Evolutionary conservation across 2,329 filamentous ascomycete species (phyloP), one percentile per base, ranked within the genome.

Genomic region (Ophiobolus disseminans): DNA sequence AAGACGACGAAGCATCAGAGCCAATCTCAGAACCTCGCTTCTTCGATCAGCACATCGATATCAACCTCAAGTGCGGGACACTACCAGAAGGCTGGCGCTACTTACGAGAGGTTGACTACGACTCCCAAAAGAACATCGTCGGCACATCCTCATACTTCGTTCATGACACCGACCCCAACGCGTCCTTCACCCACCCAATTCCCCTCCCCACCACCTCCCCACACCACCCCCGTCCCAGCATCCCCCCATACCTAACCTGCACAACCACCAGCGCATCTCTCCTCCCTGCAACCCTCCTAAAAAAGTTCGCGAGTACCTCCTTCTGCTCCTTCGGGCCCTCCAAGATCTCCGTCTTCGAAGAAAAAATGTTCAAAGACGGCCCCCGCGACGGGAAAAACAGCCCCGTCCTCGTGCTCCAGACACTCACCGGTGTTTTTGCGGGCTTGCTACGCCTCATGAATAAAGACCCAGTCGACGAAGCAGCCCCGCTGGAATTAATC

Each of bases 391-490:
- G n/a, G 9, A 28, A 28, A 28, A n/a, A 3, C 10, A 10, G 25
- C 5, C n/a, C 25, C 9, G 14, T 19, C 17, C 16, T 19, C 11
- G 32, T 19, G 20, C 8, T 19, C 6, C 16, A 16, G 13, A 19
- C 5, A 7, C 25, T 17, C 23, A 28, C 10, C 20, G 31, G 42
- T n/a, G 32, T 6, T 11, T 45, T 37, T 38, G 31, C 31, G 7
- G 42, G 42, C 5, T 17, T 45, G 6, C 11, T 45, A 8, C 42
- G 42, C 10, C n/a, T 45, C 13, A 45, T 37, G 32, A 23, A 8
- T 11, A 16, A 3, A 13, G 22, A 11, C 6, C 26, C 14, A 19
- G 13, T 10, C 32, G 19, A 36, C 6, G n/a, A 20, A 36, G 5
- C 11, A 17, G 32, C n/a, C 3, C 13, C n/a, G 3, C 16, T 36